A percentile compares a stretch with the other conserved stretches of the same genome.
These are phyloP conservation scores for Neopestalotiopsis sp. DNA, from an alignment of 2,329 filamentous ascomycete genomes.

Conservation along the genomic window DNA sequence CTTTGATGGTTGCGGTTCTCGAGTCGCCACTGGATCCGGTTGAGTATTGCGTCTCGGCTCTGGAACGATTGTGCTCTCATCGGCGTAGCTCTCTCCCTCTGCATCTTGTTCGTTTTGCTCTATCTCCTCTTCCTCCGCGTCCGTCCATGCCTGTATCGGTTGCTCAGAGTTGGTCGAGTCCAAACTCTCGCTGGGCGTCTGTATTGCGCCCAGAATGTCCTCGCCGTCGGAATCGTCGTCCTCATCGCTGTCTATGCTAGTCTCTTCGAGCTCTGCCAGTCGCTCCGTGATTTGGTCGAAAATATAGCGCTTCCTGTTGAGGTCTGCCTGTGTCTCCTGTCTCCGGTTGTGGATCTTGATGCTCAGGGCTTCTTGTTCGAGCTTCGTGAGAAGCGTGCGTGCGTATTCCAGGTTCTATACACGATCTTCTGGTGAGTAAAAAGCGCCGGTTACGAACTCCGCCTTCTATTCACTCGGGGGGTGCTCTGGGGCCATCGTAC, in stretches of 20 bases:
- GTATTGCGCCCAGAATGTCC: slow-evolving; percentile 60
- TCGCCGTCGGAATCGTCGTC: slow-evolving; percentile 49
- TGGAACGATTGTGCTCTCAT: slow-evolving; percentile 11
- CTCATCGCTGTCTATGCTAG: slow-evolving; percentile 50
- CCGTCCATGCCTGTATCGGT: slow-evolving; percentile 12
- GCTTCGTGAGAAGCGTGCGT: slow-evolving; percentile 68
- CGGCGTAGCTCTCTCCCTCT: slow-evolving; percentile 17
- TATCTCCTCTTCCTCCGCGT: not conserved
- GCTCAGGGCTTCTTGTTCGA: slow-evolving; percentile 72
- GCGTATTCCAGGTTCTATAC: slow-evolving; percentile 75
- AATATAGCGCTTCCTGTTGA: slow-evolving; percentile 68
- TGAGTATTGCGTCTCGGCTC: not conserved
- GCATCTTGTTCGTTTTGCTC: slow-evolving; percentile 9
- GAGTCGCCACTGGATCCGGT: slow-evolving; percentile 19
- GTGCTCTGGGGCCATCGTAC: slow-evolving; percentile 42
- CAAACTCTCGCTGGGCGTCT: slow-evolving; percentile 59
- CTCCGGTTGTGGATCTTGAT: slow-evolving; percentile 64
- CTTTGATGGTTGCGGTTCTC: slow-evolving; percentile 10
- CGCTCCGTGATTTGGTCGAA: slow-evolving; percentile 71
- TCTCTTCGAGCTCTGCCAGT: slow-evolving; percentile 71
- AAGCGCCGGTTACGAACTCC: not conserved
- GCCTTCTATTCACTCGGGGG: not conserved
- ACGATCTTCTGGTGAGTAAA: slow-evolving; percentile 1
- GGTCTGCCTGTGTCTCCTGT: slow-evolving; percentile 65
- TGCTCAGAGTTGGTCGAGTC: slow-evolving; percentile 39